Percentiles rank a stretch among this genome's conserved stretches.
Evolutionary conservation across 2,329 filamentous ascomycete genomes (phyloP).

Genomic region (Fusarium tanahbumbuense): DNA sequence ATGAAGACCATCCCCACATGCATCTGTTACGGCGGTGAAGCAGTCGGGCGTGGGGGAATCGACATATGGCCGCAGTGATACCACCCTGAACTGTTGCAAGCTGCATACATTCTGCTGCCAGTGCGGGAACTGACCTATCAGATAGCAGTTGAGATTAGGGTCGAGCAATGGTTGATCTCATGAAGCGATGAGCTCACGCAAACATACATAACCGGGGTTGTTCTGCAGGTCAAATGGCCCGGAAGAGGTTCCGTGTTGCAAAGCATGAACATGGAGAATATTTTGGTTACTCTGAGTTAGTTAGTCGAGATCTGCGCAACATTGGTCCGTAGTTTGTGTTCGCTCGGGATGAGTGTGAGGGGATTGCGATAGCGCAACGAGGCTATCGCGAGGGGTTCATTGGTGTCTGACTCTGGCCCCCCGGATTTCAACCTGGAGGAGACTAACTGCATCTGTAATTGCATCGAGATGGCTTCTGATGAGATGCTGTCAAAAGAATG

Average conservation of each 20-base stretch:
- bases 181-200: slow-evolving; percentile 28
- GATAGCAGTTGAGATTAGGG: slow-evolving; percentile 21
- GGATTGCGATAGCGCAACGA: slow-evolving; percentile 27
- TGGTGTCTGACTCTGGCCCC: slow-evolving; percentile 12
- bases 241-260: slow-evolving; percentile 24
- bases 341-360: not conserved
- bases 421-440: slow-evolving; percentile 22
- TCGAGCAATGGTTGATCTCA: slow-evolving; percentile 21
- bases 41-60: slow-evolving; percentile 27
- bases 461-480: slow-evolving; percentile 35
- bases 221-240: slow-evolving; percentile 33
- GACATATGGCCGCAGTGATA: slow-evolving; percentile 36
- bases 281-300: not conserved
- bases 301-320: slow-evolving; percentile 24
- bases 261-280: slow-evolving; percentile 26
- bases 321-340: not conserved
- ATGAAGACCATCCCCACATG: slow-evolving; percentile 27
- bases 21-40: slow-evolving; percentile 35
- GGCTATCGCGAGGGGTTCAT: slow-evolving; percentile 28
- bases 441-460: slow-evolving; percentile 29
- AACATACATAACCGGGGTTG: slow-evolving; percentile 28
- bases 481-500: not conserved
- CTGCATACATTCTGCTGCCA: slow-evolving; percentile 31
- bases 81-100: slow-evolving; percentile 32
- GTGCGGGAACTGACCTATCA: slow-evolving; percentile 24